Evolutionary conservation across 2,329 filamentous ascomycete species (phyloP), one percentile per base, ranked within the genome.

Genomic region (Botrytis hyacinthi): DNA sequence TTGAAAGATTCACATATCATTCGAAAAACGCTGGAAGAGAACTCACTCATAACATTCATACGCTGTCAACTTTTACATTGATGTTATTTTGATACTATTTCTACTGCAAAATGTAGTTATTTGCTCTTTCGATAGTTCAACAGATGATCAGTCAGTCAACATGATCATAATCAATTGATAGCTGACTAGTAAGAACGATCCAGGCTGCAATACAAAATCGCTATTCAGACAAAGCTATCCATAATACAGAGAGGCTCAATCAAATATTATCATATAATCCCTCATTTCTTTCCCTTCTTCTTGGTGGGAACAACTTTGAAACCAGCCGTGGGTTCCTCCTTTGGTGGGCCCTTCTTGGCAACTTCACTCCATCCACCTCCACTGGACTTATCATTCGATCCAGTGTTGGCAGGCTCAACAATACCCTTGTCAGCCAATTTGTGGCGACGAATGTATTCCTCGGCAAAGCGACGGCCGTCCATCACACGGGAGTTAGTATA

Each of bases 351-450:
- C 87, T 98, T 98, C 90, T 98, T 98, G 1, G 96, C 96, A 70
- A 99, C 96, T 84, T 98, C 96, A 78, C 88, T 97, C 96, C 96
- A 99, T 32, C 95, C 95, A 72, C 93, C 91, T n/a, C 95, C 95
- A 72, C 93, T 91, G 40, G 83, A 80, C 68, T 83, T 85, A 77
- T 83, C 85, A 61, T 83, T 82, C 4, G 89, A 87, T 72, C 84
- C 87, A 51, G 84, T 84, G 68, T 84, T 86, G 66, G 88, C 86
- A 26, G 89, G 86, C 81, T 94, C 92, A 29, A 97, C 86, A 59
- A 98, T 88, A 57, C 96, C 96, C 85, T 95, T 96, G 78, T 98
- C 95, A 0, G 96, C 95, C 1, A 97, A 89, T 86, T 93, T 97
- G 84, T 95, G 95, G 79, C 95, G 94, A 48, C 95, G 92, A 74